Evolutionary conservation across 306 rosid species (phyloP), one percentile per base, ranked within the genome.

Genomic region (Dalbergia cultrata): DNA sequence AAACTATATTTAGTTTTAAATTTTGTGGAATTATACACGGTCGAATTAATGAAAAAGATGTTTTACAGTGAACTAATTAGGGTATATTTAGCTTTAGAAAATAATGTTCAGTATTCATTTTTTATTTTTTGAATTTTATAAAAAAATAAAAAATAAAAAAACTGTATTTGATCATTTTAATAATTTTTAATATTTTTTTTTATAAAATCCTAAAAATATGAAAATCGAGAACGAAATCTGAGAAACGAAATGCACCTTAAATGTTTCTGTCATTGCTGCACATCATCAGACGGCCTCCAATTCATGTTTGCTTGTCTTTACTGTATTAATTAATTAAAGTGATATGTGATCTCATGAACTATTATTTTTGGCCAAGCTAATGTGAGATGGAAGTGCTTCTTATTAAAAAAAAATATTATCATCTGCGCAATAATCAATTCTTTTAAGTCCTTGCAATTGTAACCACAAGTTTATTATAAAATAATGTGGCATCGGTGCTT

Each of bases 401-500:
- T 10, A 5, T 83, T 16, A 16, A 67, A 66, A 72, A 72, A 34
- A 37, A 37, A 37, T 6, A 47, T 37, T 35, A 19, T 19, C 19
- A 8, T 43, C 11, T 9, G 8, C 4, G 67, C 31, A 56, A 56
- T 60, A 37, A 31, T 12, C 1, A 5, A 10, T 11, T 49, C 39
- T 67, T 50, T 78, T 31, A 57, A 50, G 39, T 41, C 39, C 9
- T 17, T 68, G 70, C 66, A 84, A 68, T 37, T 64, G 8, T 47
- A 67, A 13, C 87, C 81, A 79, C 84, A 45, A 79, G 76, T 84
- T 68, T 79, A 79, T 67, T 53, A 74, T 74, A 49, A 68, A 84
- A 74, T 74, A 79, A 57, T 33, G 21, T 21, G 68, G 61, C 0
- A 21, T 67, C 52, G 47, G 31, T 26, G 2, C 16, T 21, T 58